Conservation (phyloP, 106 monocot genomes). For the Hemerocallis citrina region DNA sequence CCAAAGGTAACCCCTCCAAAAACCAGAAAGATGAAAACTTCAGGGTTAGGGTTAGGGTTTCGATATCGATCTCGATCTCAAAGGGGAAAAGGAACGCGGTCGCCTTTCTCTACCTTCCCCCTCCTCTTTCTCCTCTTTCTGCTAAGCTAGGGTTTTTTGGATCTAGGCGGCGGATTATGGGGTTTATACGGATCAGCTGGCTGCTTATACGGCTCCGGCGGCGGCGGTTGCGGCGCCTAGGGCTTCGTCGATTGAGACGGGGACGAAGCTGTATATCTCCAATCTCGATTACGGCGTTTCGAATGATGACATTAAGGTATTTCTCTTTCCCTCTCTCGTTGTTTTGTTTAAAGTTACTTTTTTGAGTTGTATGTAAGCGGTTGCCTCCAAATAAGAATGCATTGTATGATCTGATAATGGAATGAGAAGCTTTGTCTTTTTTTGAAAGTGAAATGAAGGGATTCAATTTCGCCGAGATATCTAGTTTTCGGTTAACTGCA, state of each 20-base stretch:
- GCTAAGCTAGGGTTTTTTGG: constrained; percentile 9
- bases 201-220: constrained; percentile 5
- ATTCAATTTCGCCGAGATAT: no score
- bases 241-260: constrained; percentile 58
- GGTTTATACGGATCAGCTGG: constrained; percentile 26
- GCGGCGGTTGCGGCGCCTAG: constrained; percentile 7
- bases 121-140: neutral
- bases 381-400: no score
- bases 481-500: no score
- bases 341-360: no score
- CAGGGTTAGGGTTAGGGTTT: constrained; percentile 7
- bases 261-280: constrained; percentile 81
- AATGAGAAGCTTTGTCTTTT: no score
- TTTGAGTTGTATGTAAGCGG: no score
- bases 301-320: constrained; percentile 75
- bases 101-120: neutral
- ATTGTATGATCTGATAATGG: no score
- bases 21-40: neutral
- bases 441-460: no score
- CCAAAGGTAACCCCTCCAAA: constrained; percentile 7
- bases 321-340: neutral
- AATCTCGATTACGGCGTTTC: constrained; percentile 71
- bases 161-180: constrained; percentile 33
- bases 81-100: neutral
- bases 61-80: constrained; percentile 5